Percentiles rank a stretch among this genome's conserved stretches.
Conservation (phyloP, 163 green algal genomes). For the Volvox carteri region DNA sequence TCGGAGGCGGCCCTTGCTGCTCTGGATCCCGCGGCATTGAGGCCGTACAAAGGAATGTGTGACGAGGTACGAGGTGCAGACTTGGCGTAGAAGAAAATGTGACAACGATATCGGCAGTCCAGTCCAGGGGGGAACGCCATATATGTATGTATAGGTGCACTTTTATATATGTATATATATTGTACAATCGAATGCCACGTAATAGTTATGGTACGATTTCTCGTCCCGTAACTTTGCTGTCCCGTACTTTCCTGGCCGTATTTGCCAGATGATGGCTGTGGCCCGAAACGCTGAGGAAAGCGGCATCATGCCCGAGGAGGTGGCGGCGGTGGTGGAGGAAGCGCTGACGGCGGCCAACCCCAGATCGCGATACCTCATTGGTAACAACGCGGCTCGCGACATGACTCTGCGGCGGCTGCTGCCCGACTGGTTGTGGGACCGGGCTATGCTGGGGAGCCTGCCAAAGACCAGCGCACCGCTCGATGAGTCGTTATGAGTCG, state of each 20-base stretch:
- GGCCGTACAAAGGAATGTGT: slow-evolving; percentile 56
- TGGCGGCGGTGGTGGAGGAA: slow-evolving; percentile 28
- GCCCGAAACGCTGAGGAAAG: slow-evolving; percentile 10
- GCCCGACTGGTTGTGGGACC: slow-evolving; percentile 47
- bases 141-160: no score
- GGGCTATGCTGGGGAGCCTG: not conserved
- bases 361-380: slow-evolving; percentile 38
- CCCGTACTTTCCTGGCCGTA: not conserved
- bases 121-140: no score
- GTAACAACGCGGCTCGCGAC: slow-evolving; percentile 22
- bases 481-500: no score
- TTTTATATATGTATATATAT: not conserved
- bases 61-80: slow-evolving; percentile 8
- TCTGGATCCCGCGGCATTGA: not conserved
- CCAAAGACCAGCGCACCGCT: not conserved
- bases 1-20: not conserved
- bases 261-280: slow-evolving; percentile 15
- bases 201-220: no score
- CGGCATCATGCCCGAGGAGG: slow-evolving; percentile 48
- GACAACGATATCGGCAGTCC: no score
- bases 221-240: not conserved
- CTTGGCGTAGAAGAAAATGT: no score
- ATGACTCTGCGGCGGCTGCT: slow-evolving; percentile 48
- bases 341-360: slow-evolving; percentile 23
- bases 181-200: no score